Evolutionary conservation across 2,329 filamentous ascomycete genomes (phyloP).

Genomic region (Boeremia lycopersici): DNA sequence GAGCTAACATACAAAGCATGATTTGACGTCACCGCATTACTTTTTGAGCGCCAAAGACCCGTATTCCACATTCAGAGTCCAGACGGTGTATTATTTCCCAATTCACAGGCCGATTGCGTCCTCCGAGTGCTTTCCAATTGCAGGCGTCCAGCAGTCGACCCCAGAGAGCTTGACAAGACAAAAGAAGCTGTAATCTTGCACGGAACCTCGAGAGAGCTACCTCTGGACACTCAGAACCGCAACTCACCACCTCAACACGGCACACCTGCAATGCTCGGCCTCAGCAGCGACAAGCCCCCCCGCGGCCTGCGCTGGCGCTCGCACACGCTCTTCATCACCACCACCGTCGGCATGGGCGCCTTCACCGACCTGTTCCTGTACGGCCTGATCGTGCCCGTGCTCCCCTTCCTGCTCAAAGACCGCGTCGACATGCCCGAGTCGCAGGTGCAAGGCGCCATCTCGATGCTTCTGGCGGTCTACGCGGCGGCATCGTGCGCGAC

Average conservation of each 20-base stretch:
- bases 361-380: conserved; percentile 67
- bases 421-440: conserved; percentile 56
- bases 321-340: conserved; percentile 63
- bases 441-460: conserved; percentile 60
- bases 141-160: too few species aligned
- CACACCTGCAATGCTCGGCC: neutral
- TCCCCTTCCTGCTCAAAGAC: conserved; percentile 63
- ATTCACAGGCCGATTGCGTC: neutral
- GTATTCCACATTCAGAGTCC: neutral
- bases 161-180: neutral
- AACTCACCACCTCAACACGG: neutral
- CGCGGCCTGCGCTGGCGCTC: conserved; percentile 57
- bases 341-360: conserved; percentile 61
- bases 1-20: neutral
- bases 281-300: conserved; percentile 16
- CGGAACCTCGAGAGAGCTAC: too few species aligned
- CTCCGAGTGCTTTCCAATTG: too few species aligned
- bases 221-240: neutral
- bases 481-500: conserved; percentile 60
- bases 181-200: too few species aligned
- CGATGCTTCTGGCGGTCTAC: conserved; percentile 60
- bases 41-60: neutral
- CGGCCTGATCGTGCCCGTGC: conserved; percentile 62
- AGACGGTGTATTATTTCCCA: neutral
- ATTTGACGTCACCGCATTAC: conserved; percentile 1